Base-by-base conservation (phyloP, 1,139 yeast genomes). In the Pichia cactophila region DNA sequence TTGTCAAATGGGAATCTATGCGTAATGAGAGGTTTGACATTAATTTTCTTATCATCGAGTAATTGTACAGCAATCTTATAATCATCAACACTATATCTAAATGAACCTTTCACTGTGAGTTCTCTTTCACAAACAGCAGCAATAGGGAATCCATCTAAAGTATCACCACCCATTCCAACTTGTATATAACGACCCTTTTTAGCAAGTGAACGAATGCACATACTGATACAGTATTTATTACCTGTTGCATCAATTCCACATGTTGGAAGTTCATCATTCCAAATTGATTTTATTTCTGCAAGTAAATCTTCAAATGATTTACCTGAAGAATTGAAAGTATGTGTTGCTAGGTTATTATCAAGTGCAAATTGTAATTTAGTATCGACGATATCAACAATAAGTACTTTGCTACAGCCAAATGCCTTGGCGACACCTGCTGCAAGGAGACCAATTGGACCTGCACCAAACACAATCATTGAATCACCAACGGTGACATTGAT, bases 361-460 rank as follows among this genome's bases (percentile, higher is more conserved):
- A 73, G 63, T 43, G 88, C 89, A 69, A 81, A 71, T 47, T 76
- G 69, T 55, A 83, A 75, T 56, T 81, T 81, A 55, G 69, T 67
- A 53, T 80, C 83, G 55, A 78, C 70, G 45, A 83, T 69, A 64
- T 86, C 95, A 42, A 84, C 78, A 52, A 84, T 74, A 57, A 81
- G 73, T 45, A 86, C 77, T 33, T 77, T 75, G 37, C 82, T 71
- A 7, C 96, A 95, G 37, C 97, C 97, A 57, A 84, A 86, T 14
- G 90, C 86, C 50, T 76, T 76, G 23, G 94, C 95, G 35, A 83
- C 83, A 41, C 85, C 78, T 36, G 95, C 95, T 47, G 83, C 74
- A 54, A 89, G 72, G 46, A 89, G 69, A 37, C 97, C 97, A 54
- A 89, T 92, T 10, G 97, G 96, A 12, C 97, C 97, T 33, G 96